These are phyloP conservation scores for Aspergillus amoenus DNA, from an alignment of 2,329 filamentous ascomycete species.

Conservation along the genomic window DNA sequence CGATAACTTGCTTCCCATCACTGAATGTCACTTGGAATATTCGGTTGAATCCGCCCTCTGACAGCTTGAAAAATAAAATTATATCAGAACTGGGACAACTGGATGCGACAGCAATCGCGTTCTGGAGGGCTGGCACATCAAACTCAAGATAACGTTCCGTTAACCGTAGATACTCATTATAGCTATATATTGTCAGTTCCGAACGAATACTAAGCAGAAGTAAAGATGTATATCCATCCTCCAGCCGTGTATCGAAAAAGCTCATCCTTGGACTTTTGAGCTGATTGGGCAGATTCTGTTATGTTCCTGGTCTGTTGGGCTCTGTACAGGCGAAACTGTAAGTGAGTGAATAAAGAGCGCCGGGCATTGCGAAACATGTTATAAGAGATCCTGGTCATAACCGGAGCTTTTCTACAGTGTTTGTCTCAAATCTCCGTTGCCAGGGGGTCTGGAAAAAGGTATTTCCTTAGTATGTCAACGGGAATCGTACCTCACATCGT, in stretches of 20 bases:
- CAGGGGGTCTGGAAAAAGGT: too few species aligned
- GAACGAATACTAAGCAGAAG: neutral
- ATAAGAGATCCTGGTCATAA: neutral
- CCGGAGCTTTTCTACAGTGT: neutral
- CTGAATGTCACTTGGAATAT: slow-evolving; percentile 30
- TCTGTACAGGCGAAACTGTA: neutral
- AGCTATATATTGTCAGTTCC: slow-evolving; percentile 3
- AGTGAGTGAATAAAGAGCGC: neutral
- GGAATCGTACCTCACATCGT: too few species aligned
- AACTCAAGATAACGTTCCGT: slow-evolving; percentile 20
- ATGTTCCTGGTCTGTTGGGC: neutral
- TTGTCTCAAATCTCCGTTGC: neutral
- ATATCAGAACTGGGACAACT: slow-evolving; percentile 14
- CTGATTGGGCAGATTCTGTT: neutral
- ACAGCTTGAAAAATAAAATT: slow-evolving; percentile 28
- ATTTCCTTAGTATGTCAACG: too few species aligned
- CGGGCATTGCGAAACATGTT: neutral
- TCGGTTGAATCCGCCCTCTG: slow-evolving; percentile 39
- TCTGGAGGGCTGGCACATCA: slow-evolving; percentile 20
- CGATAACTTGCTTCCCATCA: slow-evolving; percentile 29
- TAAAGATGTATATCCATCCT: slow-evolving; percentile 21
- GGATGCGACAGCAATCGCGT: slow-evolving; percentile 15
- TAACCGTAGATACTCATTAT: slow-evolving; percentile 21
- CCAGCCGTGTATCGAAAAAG: slow-evolving; percentile 23
- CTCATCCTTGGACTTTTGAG: slow-evolving; percentile 1